These are phyloP conservation scores for Penicillium nucicola DNA, from an alignment of 495 filamentous ascomycete species.

Conservation along the genomic window DNA sequence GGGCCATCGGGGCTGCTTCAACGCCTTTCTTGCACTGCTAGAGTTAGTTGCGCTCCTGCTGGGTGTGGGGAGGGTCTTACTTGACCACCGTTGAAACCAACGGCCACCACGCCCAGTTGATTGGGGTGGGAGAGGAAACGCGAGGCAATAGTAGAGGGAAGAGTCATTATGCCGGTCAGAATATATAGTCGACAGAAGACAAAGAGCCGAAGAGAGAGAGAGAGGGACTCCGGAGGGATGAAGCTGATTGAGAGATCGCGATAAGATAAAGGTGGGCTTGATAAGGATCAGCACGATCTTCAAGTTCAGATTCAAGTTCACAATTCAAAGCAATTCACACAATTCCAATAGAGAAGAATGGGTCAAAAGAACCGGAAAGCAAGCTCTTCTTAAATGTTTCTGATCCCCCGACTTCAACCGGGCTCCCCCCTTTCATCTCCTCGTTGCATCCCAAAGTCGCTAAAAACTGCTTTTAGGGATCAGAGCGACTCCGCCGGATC, in stretches of 20 bases:
- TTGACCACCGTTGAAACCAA: constrained; percentile 97
- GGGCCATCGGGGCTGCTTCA: constrained; percentile 85
- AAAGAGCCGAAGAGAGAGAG: background rate
- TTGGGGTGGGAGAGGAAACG: constrained; percentile 76
- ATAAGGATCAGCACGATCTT: constrained; percentile 8
- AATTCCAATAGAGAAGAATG: background rate
- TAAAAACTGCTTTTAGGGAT: constrained; percentile 53
- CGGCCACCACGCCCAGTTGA: constrained; percentile 88
- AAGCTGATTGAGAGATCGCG: background rate
- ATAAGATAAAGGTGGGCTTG: constrained; percentile 30
- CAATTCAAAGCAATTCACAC: too few species aligned
- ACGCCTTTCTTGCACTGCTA: constrained; percentile 83
- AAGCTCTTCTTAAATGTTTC: constrained; percentile 14
- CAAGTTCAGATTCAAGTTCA: background rate
- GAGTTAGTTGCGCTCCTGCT: constrained; percentile 9
- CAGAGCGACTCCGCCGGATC: constrained; percentile 30
- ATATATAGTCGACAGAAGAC: background rate
- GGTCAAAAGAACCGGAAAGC: background rate
- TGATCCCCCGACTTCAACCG: constrained; percentile 10
- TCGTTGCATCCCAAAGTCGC: constrained; percentile 25
- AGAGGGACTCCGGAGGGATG: background rate
- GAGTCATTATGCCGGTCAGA: constrained; percentile 46
- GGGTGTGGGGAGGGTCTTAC: constrained; percentile 44
- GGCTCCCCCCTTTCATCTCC: constrained; percentile 12
- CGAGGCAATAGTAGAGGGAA: constrained; percentile 70